A percentile compares a stretch with the other conserved stretches of the same genome.
phyloP scores from a whole-genome alignment of 495 filamentous ascomycete species.

The Glarea lozoyensis region DNA sequence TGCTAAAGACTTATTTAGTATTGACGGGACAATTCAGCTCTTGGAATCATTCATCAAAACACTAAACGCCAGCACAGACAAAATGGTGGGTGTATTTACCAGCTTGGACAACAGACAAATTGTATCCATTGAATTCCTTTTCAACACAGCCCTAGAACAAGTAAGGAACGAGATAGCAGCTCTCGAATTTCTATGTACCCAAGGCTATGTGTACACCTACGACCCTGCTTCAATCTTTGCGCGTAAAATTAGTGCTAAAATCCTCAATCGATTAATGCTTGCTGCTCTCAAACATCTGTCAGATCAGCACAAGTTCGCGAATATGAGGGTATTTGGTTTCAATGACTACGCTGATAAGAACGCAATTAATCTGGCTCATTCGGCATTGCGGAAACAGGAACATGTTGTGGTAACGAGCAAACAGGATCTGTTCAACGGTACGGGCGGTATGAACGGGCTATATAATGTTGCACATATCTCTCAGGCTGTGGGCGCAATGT shows the following conservation, averaged over 20 bases:
- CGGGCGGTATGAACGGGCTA: constrained; percentile 3
- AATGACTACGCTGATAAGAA: constrained; percentile 16
- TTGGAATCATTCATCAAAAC: constrained; percentile 8
- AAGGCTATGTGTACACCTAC: constrained; percentile 20
- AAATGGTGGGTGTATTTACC: constrained; percentile 10
- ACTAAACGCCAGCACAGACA: neutral
- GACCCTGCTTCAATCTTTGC: constrained; percentile 21
- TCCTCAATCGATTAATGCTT: constrained; percentile 16
- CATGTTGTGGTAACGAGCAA: constrained; percentile 7
- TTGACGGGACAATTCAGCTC: constrained; percentile 5
- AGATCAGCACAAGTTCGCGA: constrained; percentile 7
- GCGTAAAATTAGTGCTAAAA: constrained; percentile 11
- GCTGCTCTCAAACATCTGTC: constrained; percentile 12
- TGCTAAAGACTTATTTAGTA: constrained; percentile 4
- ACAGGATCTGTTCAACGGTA: constrained; percentile 10
- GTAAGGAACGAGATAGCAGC: constrained; percentile 15
- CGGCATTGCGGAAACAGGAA: constrained; percentile 8
- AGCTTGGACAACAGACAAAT: constrained; percentile 1
- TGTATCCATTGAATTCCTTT: constrained; percentile 15
- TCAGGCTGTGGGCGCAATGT: constrained; percentile 6
- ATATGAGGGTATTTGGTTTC: constrained; percentile 15
- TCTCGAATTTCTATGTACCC: constrained; percentile 17
- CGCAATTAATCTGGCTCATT: constrained; percentile 1
- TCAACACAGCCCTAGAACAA: constrained; percentile 14
- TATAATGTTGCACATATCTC: constrained; percentile 6